These are phyloP conservation scores for Geotrichum restrictum DNA, from an alignment of 1,139 yeast species.

Conservation along the genomic window DNA sequence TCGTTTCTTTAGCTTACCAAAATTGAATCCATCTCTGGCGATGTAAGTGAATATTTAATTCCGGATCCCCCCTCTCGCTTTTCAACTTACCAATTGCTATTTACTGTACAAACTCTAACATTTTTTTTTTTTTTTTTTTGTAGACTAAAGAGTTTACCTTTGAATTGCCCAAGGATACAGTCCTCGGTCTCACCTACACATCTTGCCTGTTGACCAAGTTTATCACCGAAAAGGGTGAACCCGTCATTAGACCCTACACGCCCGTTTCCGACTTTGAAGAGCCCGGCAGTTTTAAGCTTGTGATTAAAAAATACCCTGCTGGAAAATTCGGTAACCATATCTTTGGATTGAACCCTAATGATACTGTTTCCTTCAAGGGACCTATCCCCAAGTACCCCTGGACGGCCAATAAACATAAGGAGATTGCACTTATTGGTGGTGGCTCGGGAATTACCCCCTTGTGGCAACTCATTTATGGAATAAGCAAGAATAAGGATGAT, in stretches of 20 bases:
- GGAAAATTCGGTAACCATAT: constrained; percentile 85
- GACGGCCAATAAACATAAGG: constrained; percentile 78
- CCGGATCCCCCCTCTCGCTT: not conserved
- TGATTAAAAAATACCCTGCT: constrained; percentile 74
- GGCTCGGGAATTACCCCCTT: constrained; percentile 96
- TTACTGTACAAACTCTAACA: not conserved
- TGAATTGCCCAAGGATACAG: constrained; percentile 65
- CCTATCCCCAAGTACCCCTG: constrained; percentile 92
- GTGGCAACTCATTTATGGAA: constrained; percentile 62
- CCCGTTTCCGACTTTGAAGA: constrained; percentile 71
- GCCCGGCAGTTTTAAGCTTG: constrained; percentile 72
- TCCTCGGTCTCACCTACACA: constrained; percentile 76
- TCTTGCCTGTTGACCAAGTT: constrained; percentile 77
- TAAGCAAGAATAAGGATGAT: constrained; percentile 64
- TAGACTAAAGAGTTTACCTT: constrained; percentile 71
- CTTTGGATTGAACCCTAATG: constrained; percentile 66
- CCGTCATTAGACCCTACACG: constrained; percentile 94
- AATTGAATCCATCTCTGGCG: constrained; percentile 51
- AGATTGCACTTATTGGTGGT: constrained; percentile 84
- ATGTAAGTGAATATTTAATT: constrained; percentile 23
- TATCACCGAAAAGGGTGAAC: constrained; percentile 71
- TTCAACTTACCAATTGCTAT: too few relatives aligned
- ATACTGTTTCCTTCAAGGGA: constrained; percentile 87
- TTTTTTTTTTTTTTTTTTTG: too few relatives aligned
- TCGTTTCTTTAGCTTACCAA: constrained; percentile 51